Percentiles rank a stretch among this genome's conserved stretches.
Conservation (phyloP, 768 basidiomycete genomes). For the Suillus plorans region DNA sequence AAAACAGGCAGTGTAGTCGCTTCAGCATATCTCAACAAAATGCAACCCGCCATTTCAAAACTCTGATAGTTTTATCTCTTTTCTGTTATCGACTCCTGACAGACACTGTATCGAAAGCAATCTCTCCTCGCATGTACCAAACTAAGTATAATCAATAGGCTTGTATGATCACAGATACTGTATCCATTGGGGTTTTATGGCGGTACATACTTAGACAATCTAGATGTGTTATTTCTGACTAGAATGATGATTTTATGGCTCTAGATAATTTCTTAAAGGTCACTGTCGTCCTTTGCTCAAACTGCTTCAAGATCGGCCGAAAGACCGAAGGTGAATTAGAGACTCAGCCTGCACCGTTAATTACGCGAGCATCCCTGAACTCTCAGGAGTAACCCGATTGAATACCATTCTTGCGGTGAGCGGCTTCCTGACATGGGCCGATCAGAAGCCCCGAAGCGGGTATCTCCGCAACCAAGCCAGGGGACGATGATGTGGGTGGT, state of each 20-base stretch:
- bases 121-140: background rate
- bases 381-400: background rate
- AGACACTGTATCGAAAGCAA: conserved; percentile 4
- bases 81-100: background rate
- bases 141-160: background rate
- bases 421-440: background rate
- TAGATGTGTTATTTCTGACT: background rate
- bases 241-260: background rate
- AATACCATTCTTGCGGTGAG: conserved; percentile 3
- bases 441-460: background rate
- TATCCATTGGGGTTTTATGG: conserved; percentile 2
- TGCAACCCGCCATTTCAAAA: conserved; percentile 59
- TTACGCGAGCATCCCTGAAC: background rate
- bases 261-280: background rate
- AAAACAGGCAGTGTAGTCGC: conserved; percentile 57
- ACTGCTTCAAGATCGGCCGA: background rate
- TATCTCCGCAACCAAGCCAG: background rate
- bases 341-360: background rate
- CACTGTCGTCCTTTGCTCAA: too few species aligned
- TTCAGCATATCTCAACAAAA: conserved; percentile 69
- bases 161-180: background rate
- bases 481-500: background rate
- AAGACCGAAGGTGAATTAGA: background rate
- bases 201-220: background rate
- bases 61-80: conserved; percentile 32